Evolutionary conservation across 2,329 filamentous ascomycete species (phyloP), one percentile per base, ranked within the genome.

Genomic region (Cyphellophora attinorum): DNA sequence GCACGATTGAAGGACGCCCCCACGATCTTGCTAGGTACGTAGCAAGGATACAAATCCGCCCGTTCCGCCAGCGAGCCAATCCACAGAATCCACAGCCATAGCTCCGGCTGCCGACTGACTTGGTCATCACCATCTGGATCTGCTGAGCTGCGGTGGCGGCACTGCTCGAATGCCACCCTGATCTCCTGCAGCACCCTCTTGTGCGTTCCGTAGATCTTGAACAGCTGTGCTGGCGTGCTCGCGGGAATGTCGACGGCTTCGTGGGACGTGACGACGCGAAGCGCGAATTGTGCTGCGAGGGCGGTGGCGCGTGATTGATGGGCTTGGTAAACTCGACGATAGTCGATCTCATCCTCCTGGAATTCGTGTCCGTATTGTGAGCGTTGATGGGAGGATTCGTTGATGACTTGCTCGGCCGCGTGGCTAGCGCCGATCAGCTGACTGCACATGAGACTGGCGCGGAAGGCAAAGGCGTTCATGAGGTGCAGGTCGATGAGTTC

Each of bases 381-480:
- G n/a, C n/a, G n/a, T n/a, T n/a, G n/a, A n/a, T n/a, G n/a, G n/a
- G n/a, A n/a, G n/a, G n/a, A n/a, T n/a, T n/a, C n/a, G n/a, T n/a
- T n/a, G n/a, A n/a, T n/a, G n/a, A n/a, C n/a, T n/a, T n/a, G n/a
- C n/a, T n/a, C n/a, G n/a, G n/a, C n/a, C n/a, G n/a, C n/a, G n/a
- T n/a, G n/a, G n/a, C n/a, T n/a, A n/a, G n/a, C n/a, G n/a, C n/a
- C n/a, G n/a, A 25, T 8, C 21, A 25, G 21, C 21, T 25, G 8
- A n/a, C 21, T 25, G 8, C 8, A 25, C 21, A n/a, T 25, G 8
- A 25, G n/a, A 8, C 8, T 25, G 8, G 21, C 21, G n/a, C 21
- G 21, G 21, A 25, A 25, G 21, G 21, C n/a, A n/a, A 25, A 25
- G 21, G 21, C 21, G 21, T 25, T n/a, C 21, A 25, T 25, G 21